Conservation (phyloP, 345 rosid genomes). For the Kernera saxatilis region DNA sequence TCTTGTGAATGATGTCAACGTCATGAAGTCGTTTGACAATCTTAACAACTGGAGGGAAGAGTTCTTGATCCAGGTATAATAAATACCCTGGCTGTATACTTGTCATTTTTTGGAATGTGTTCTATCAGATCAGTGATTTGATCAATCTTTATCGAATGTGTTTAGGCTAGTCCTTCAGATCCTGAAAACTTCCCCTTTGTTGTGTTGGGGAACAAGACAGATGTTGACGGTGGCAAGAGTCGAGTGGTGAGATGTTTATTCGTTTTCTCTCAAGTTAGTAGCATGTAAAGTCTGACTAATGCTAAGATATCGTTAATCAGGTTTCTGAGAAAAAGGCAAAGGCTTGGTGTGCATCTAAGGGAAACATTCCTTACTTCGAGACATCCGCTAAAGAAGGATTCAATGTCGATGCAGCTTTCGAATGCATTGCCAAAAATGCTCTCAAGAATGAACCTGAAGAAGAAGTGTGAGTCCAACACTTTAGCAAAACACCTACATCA, state of each 20-base stretch:
- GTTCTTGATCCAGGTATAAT: conserved; percentile 73
- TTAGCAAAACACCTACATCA: not conserved
- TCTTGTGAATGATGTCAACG: conserved; percentile 76
- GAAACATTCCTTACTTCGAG: conserved; percentile 80
- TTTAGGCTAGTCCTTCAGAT: conserved; percentile 77
- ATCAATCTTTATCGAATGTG: not conserved
- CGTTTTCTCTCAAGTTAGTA: not conserved
- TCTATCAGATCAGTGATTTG: not conserved
- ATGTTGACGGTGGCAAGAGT: conserved; percentile 73
- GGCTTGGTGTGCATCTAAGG: conserved; percentile 90
- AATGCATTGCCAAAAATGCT: conserved; percentile 68
- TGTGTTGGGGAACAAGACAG: conserved; percentile 75
- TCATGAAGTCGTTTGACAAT: conserved; percentile 68
- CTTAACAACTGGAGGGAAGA: conserved; percentile 87
- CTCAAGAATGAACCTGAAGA: conserved; percentile 85
- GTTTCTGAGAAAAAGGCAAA: conserved; percentile 83
- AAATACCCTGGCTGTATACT: too few relatives aligned
- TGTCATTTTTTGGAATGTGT: not conserved
- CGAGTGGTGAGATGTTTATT: conserved; percentile 51
- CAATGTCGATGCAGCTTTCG: conserved; percentile 10
- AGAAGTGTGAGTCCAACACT: conserved; percentile 51
- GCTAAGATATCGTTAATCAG: conserved; percentile 22
- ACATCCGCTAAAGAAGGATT: conserved; percentile 86
- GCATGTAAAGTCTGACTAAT: not conserved
- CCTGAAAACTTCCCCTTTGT: conserved; percentile 79